These are phyloP conservation scores for Logfia minima DNA, from an alignment of 129 eudicot species.

Conservation along the genomic window DNA sequence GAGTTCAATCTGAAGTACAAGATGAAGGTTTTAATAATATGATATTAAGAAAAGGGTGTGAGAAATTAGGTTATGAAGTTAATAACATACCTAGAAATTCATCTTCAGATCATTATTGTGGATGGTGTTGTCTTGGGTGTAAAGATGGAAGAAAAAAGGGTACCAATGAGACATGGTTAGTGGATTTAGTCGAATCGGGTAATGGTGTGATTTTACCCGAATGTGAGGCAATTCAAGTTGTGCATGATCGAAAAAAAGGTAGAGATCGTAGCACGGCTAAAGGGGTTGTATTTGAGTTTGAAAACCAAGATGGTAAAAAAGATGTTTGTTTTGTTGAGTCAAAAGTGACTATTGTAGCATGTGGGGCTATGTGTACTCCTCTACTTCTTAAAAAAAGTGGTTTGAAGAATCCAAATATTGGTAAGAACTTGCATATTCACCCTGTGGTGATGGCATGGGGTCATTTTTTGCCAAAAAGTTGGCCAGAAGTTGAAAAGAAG, in stretches of 20 bases:
- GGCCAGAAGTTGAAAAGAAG: slow-evolving; percentile 52
- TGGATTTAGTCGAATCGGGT: slow-evolving; percentile 55
- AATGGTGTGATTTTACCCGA: slow-evolving; percentile 56
- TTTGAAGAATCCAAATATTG: slow-evolving; percentile 59
- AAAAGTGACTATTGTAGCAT: slow-evolving; percentile 48
- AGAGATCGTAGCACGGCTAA: slow-evolving; percentile 35
- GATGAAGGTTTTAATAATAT: slow-evolving; percentile 64
- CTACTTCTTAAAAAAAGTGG: slow-evolving; percentile 57
- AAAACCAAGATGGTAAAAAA: slow-evolving; percentile 32
- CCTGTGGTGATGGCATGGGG: slow-evolving; percentile 82
- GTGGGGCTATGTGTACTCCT: slow-evolving; percentile 77
- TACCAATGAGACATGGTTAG: slow-evolving; percentile 63
- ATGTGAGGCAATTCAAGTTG: slow-evolving; percentile 55
- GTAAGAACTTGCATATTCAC: slow-evolving; percentile 62
- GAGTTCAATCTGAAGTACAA: slow-evolving; percentile 47
- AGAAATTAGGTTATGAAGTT: slow-evolving; percentile 51
- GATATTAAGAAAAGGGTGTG: slow-evolving; percentile 73
- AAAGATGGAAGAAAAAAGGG: slow-evolving; percentile 67
- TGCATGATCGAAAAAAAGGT: slow-evolving; percentile 28
- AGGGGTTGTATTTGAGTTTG: slow-evolving; percentile 51
- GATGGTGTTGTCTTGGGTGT: slow-evolving; percentile 79
- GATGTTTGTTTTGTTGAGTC: slow-evolving; percentile 49
- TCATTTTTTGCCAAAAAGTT: slow-evolving; percentile 37
- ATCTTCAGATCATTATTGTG: slow-evolving; percentile 60
- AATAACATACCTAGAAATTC: slow-evolving; percentile 58